phyloP scores from a whole-genome alignment of 2,329 filamentous ascomycete species.

The Fusarium ambrosium region DNA sequence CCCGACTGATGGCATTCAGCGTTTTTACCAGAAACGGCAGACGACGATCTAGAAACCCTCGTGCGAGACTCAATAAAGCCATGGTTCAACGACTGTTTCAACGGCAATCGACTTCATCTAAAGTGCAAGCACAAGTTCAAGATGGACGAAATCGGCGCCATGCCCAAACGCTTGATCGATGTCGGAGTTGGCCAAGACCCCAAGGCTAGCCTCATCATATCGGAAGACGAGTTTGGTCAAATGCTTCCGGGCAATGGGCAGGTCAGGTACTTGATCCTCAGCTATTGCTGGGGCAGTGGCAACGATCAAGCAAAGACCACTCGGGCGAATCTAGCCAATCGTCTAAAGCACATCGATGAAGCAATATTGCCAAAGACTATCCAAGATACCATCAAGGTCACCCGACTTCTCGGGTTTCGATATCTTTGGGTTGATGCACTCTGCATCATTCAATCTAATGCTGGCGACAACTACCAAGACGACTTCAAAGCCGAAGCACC shows the following conservation, averaged over 20 bases:
- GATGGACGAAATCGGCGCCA: neutral
- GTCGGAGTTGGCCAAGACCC: neutral
- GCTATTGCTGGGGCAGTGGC: constrained; percentile 3
- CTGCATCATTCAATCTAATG: constrained; percentile 4
- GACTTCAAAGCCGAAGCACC: neutral
- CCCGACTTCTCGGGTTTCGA: neutral
- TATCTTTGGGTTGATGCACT: constrained; percentile 15
- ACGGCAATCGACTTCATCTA: neutral
- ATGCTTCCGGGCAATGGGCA: neutral
- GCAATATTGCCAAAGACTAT: neutral
- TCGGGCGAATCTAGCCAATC: neutral
- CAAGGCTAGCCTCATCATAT: neutral
- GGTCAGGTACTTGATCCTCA: neutral
- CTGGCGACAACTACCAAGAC: neutral
- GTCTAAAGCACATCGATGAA: neutral
- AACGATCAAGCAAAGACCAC: constrained; percentile 6
- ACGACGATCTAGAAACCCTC: neutral
- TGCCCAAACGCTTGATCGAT: constrained; percentile 3
- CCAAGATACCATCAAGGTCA: constrained; percentile 1
- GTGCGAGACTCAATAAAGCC: neutral
- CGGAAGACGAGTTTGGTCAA: neutral
- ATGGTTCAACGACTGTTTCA: neutral
- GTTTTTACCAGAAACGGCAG: neutral
- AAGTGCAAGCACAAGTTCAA: neutral
- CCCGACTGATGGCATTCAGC: neutral